Conservation (phyloP, 2,329 filamentous ascomycete genomes). For the Colletotrichum lupini region DNA sequence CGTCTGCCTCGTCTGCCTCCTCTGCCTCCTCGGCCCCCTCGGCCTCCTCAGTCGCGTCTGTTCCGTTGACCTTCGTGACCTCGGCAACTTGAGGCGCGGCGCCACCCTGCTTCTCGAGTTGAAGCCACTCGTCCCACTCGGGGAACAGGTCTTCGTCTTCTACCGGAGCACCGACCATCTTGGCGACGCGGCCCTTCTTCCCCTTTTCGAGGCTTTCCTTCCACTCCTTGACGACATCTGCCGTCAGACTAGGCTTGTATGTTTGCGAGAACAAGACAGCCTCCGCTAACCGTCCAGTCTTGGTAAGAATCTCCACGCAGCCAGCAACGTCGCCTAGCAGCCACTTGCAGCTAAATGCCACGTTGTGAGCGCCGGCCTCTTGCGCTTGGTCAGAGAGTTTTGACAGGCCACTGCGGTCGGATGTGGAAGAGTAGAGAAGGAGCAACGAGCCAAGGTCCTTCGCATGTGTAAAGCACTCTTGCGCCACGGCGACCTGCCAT, state of each 20-base stretch:
- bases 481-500: slow-evolving; percentile 89
- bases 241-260: slow-evolving; percentile 85
- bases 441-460: slow-evolving; percentile 91
- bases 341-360: slow-evolving; percentile 93
- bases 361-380: slow-evolving; percentile 84
- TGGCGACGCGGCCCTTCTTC: slow-evolving; percentile 86
- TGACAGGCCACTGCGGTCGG: slow-evolving; percentile 79
- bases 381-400: slow-evolving; percentile 80
- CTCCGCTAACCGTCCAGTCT: slow-evolving; percentile 84
- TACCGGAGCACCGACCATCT: slow-evolving; percentile 84
- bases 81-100: slow-evolving; percentile 41
- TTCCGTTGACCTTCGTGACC: slow-evolving; percentile 41
- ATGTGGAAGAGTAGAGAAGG: slow-evolving; percentile 87
- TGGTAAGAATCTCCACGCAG: slow-evolving; percentile 82
- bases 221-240: slow-evolving; percentile 78
- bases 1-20: slow-evolving; percentile 31
- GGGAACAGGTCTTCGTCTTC: slow-evolving; percentile 92
- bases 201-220: slow-evolving; percentile 84
- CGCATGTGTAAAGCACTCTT: slow-evolving; percentile 92
- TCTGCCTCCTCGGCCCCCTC: slow-evolving; percentile 36
- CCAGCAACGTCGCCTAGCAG: slow-evolving; percentile 83
- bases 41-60: slow-evolving; percentile 39
- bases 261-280: slow-evolving; percentile 94
- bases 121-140: slow-evolving; percentile 93
- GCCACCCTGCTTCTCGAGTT: slow-evolving; percentile 79